These are phyloP conservation scores for Linaria vulgaris DNA, from an alignment of 257 asterid genomes.

Conservation along the genomic window DNA sequence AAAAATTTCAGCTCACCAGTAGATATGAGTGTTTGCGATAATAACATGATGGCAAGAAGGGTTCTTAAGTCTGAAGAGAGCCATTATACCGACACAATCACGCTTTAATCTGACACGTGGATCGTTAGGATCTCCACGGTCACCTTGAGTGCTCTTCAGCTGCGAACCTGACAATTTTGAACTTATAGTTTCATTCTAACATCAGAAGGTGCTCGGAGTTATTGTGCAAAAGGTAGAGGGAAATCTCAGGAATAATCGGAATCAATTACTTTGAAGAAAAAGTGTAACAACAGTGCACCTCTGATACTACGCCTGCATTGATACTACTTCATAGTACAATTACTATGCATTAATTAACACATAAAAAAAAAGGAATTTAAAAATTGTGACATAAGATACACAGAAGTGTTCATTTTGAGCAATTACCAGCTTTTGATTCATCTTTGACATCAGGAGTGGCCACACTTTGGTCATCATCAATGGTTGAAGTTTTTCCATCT, in stretches of 20 bases:
- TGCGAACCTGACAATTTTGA: conserved; percentile 39
- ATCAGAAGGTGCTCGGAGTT: not conserved
- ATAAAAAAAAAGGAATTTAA: no score
- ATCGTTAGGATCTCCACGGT: conserved; percentile 70
- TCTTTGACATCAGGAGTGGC: conserved; percentile 32
- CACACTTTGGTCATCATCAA: conserved; percentile 30
- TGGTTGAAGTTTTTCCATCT: conserved; percentile 36
- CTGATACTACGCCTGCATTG: no score
- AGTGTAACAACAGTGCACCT: no score
- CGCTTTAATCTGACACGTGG: conserved; percentile 88
- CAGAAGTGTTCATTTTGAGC: conserved; percentile 13
- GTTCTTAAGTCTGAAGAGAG: conserved; percentile 70
- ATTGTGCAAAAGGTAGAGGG: not conserved
- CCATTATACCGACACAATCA: conserved; percentile 90
- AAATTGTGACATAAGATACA: no score
- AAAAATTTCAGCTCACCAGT: conserved; percentile 50
- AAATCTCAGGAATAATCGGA: not conserved
- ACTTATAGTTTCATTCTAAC: conserved; percentile 10
- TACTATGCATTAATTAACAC: no score
- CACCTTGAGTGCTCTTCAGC: conserved; percentile 35
- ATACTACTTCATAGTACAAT: no score
- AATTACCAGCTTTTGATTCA: conserved; percentile 44
- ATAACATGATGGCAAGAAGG: conserved; percentile 57
- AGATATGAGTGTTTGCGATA: conserved; percentile 80
- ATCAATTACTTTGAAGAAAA: not conserved